Evolutionary conservation across 2,329 filamentous ascomycete species (phyloP), one percentile per base, ranked within the genome.

Genomic region (Coniochaeta prunicola): DNA sequence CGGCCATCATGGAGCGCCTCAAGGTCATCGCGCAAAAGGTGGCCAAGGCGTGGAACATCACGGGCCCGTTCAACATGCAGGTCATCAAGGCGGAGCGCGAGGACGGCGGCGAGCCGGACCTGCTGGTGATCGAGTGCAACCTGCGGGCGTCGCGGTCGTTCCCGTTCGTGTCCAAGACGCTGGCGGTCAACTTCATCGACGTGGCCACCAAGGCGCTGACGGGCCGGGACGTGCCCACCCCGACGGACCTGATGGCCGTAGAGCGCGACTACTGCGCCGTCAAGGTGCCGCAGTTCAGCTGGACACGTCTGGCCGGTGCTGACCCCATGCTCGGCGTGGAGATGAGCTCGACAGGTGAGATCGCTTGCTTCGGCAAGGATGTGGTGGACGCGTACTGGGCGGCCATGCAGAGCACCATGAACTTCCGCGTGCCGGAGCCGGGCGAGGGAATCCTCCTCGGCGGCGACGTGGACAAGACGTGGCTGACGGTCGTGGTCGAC

Each of bases 21-120:
- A 97, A 97, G 85, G 91, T 91, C 66, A 97, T 99, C 67, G 93
- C 94, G 17, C 77, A 92, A 75, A 97, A 96, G 84, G 92, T 99
- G 57, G 94, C 94, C 65, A 90, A 94, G 77, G 94, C 94, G 54
- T 97, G 93, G 91, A 92, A 84, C 70, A 97, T 97, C 74, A 97
- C 92, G 21, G 94, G 94, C 58, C 94, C 94, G 60, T 99, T 97
- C 86, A 99, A 99, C 83, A 97, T 99, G 93, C 94, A 99, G 73
- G 96, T 99, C 76, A 97, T 99, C 83, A 96, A 96, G 80, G 91
- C 90, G 36, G 82, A 90, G 13, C 80, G 89, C 68, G 85, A 88
- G 33, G 86, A 90, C 60, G 89, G 89, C 59, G 88, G 87, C 59
- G 83, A 88, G 69, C 85, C 90, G 34, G 80, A 84, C 30, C 84